Conservation (phyloP, 208 protist genomes). For the Leishmania tarentolae region DNA sequence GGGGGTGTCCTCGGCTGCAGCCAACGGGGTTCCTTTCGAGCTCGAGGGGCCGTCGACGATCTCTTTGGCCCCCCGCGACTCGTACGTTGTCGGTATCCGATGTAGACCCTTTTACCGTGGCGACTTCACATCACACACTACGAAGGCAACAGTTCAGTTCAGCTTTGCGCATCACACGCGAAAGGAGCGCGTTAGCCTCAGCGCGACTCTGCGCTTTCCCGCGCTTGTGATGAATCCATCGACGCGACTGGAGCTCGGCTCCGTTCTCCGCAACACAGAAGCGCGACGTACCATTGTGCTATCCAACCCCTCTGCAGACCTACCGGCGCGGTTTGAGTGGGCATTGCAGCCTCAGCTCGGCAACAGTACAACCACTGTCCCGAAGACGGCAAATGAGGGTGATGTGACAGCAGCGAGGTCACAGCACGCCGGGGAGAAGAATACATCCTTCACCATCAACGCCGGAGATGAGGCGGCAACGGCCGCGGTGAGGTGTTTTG, state of each 20-base stretch:
- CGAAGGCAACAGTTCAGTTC: conserved; percentile 79
- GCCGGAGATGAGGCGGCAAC: conserved; percentile 16
- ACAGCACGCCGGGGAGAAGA: conserved; percentile 42
- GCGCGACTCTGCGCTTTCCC: conserved; percentile 88
- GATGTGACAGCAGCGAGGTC: not conserved
- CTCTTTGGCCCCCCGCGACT: conserved; percentile 74
- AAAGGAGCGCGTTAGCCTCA: conserved; percentile 81
- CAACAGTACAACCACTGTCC: not conserved
- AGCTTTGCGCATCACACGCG: conserved; percentile 91
- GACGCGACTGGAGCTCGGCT: conserved; percentile 89
- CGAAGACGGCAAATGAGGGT: not conserved
- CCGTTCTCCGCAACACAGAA: conserved; percentile 92
- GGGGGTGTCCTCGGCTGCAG: conserved; percentile 10
- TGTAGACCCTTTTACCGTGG: conserved; percentile 87
- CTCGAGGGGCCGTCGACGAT: conserved; percentile 64
- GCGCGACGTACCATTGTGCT: conserved; percentile 67
- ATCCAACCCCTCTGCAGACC: conserved; percentile 74
- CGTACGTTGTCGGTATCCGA: conserved; percentile 76
- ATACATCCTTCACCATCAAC: not conserved
- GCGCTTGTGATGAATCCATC: conserved; percentile 76
- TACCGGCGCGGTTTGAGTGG: conserved; percentile 86
- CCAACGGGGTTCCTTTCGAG: conserved; percentile 54
- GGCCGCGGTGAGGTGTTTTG: conserved; percentile 70
- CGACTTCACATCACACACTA: conserved; percentile 76
- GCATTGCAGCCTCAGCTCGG: conserved; percentile 31